These are phyloP conservation scores for Dothistroma pini DNA, from an alignment of 2,329 filamentous ascomycete species.

Conservation along the genomic window DNA sequence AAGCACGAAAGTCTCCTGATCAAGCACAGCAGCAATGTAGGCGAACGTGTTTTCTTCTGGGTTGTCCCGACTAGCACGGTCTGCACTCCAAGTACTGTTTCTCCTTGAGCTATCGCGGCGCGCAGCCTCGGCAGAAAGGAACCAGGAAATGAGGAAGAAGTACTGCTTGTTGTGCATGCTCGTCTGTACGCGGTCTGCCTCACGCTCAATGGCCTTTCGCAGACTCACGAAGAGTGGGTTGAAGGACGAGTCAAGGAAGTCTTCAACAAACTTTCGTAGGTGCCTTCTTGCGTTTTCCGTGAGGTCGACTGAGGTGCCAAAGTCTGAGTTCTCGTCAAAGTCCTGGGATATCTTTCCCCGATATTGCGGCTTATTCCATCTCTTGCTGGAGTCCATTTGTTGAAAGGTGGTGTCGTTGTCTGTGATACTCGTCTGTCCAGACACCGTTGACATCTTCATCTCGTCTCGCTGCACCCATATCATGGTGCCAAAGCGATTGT, in stretches of 20 bases:
- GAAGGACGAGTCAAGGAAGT: constrained; percentile 93
- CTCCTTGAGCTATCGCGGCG: constrained; percentile 53
- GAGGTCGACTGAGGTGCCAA: constrained; percentile 69
- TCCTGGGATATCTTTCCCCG: constrained; percentile 41
- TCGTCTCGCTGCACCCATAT: constrained; percentile 90
- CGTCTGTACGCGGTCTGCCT: constrained; percentile 72
- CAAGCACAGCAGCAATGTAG: constrained; percentile 82
- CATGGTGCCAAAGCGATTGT: constrained; percentile 96
- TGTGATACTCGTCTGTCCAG: constrained; percentile 79
- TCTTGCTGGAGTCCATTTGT: constrained; percentile 89
- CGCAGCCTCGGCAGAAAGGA: constrained; percentile 71
- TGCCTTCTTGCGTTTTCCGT: constrained; percentile 70
- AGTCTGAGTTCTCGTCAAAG: constrained; percentile 61
- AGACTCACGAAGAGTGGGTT: constrained; percentile 82
- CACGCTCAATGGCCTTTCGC: constrained; percentile 83
- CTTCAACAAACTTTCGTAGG: constrained; percentile 78
- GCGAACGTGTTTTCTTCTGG: constrained; percentile 72
- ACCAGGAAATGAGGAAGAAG: constrained; percentile 92
- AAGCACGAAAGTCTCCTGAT: constrained; percentile 91
- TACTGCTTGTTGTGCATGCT: constrained; percentile 77
- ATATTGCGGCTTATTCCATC: constrained; percentile 76
- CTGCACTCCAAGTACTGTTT: constrained; percentile 40
- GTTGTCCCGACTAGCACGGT: constrained; percentile 34
- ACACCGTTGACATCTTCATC: constrained; percentile 78
- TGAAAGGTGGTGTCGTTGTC: constrained; percentile 69